Evolutionary conservation across 352 stramenopile species (phyloP), one percentile per base, ranked within the genome.

Genomic region (Globisporangium irregulare): DNA sequence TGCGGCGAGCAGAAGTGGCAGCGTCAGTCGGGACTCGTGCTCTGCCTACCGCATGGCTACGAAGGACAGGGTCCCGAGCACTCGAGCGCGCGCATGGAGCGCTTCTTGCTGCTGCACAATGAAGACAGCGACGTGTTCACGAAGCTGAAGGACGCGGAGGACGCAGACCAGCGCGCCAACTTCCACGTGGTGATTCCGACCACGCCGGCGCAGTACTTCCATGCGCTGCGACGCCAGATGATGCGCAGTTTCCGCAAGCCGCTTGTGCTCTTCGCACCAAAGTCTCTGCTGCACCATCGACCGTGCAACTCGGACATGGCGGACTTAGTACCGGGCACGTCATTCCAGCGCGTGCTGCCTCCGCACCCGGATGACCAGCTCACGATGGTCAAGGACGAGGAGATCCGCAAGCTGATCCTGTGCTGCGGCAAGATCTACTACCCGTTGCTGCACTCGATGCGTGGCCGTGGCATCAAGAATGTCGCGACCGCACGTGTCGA

Each of bases 151-250:
- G 73, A 82, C 54, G 62, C 70, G 3, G 64, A 70, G 32, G 77
- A 79, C 25, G 82, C 79, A 7, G 80, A 86, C 66, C 79, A 77
- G 59, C 74, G 76, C 36, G 76, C 76, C 4, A 97, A 97, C 70
- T 77, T 94, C 51, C 82, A 92, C 60, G 85, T 96, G 20, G 71
- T 90, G 36, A 87, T 87, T 59, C 82, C 84, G 32, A 94, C 86
- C 29, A 97, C 90, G 0, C 95, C 97, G 0, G 96, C 96, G 4
- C 97, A 99, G 76, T 99, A 99, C 72, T 99, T 99, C 75, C 96
- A 99, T 72, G 92, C 87, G 20, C 81, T 99, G 60, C 90, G 96
- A 9, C 82, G 96, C 34, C 88, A 96, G 71, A 78, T 91, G n/a
- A 62, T 69, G 27, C 82, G 75, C 41, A 82, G 70, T 50, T 92